These are phyloP conservation scores for Pinus albicaulis DNA, from an alignment of 75 land plant genomes.

Conservation along the genomic window DNA sequence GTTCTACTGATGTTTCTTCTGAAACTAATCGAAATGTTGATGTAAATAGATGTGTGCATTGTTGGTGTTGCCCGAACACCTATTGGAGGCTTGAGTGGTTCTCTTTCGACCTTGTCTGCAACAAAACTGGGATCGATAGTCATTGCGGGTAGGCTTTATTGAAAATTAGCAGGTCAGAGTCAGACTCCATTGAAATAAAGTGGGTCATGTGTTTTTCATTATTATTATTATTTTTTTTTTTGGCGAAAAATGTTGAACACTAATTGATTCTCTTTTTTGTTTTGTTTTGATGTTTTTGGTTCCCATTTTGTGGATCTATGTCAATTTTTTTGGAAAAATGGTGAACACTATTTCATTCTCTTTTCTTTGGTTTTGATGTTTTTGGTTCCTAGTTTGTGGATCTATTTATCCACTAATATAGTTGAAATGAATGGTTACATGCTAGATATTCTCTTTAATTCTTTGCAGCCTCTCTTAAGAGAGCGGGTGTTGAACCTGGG, in stretches of 20 bases:
- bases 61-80: slow-evolving; percentile 98
- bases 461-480: slow-evolving; percentile 59
- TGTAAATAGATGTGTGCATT: slow-evolving; percentile 83
- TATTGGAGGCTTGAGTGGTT: slow-evolving; percentile 80
- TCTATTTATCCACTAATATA: not conserved
- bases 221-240: no score
- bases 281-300: no score
- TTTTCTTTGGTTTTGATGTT: no score
- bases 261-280: not conserved
- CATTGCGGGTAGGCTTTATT: slow-evolving; percentile 49
- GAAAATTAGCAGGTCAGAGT: not conserved
- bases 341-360: no score
- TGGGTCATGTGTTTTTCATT: no score
- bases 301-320: no score
- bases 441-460: not conserved
- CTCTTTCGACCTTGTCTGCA: slow-evolving; percentile 77
- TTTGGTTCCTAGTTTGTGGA: no score
- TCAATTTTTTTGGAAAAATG: no score
- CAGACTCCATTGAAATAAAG: not conserved
- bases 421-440: not conserved
- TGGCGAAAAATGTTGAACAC: not conserved
- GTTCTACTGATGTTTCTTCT: not conserved
- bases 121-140: slow-evolving; percentile 93
- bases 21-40: not conserved
- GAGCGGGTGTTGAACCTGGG: slow-evolving; percentile 62